These are phyloP conservation scores for Aspergillus udagawae DNA, from an alignment of 2,329 filamentous ascomycete genomes.

Conservation along the genomic window DNA sequence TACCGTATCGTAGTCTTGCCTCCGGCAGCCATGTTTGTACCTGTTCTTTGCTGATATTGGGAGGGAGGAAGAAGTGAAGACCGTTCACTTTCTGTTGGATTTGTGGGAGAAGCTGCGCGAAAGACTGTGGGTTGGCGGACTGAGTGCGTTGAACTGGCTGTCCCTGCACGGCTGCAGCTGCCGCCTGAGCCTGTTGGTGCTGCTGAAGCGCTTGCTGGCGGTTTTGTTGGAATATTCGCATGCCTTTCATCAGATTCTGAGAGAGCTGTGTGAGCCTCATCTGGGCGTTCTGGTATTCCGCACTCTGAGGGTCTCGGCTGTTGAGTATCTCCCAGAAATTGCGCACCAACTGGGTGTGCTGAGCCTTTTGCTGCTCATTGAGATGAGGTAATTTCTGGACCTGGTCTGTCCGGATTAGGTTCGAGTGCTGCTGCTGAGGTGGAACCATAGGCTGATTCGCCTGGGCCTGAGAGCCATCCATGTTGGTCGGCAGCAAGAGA, in stretches of 20 bases:
- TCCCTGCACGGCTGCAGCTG: slow-evolving; percentile 13
- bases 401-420: slow-evolving; percentile 50
- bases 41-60: slow-evolving; percentile 41
- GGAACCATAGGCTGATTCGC: slow-evolving; percentile 28
- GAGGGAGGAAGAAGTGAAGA: slow-evolving; percentile 43
- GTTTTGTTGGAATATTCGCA: slow-evolving; percentile 44
- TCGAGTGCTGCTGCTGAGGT: slow-evolving; percentile 40
- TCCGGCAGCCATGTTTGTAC: slow-evolving; percentile 45
- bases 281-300: slow-evolving; percentile 49
- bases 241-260: slow-evolving; percentile 49
- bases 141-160: slow-evolving; percentile 29
- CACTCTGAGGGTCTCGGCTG: slow-evolving; percentile 44
- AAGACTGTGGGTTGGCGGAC: slow-evolving; percentile 36
- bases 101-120: slow-evolving; percentile 42
- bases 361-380: slow-evolving; percentile 51
- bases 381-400: slow-evolving; percentile 52
- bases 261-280: slow-evolving; percentile 50
- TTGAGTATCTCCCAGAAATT: slow-evolving; percentile 53
- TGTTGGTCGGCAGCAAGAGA: slow-evolving; percentile 10
- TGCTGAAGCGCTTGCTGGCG: slow-evolving; percentile 31
- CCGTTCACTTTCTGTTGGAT: slow-evolving; percentile 45
- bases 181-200: slow-evolving; percentile 27
- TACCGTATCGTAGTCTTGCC: slow-evolving; percentile 45
- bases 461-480: slow-evolving; percentile 33
- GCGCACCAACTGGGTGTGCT: slow-evolving; percentile 52